phyloP scores from a whole-genome alignment of 768 basidiomycete species.

The Macrolepiota dolichaula region DNA sequence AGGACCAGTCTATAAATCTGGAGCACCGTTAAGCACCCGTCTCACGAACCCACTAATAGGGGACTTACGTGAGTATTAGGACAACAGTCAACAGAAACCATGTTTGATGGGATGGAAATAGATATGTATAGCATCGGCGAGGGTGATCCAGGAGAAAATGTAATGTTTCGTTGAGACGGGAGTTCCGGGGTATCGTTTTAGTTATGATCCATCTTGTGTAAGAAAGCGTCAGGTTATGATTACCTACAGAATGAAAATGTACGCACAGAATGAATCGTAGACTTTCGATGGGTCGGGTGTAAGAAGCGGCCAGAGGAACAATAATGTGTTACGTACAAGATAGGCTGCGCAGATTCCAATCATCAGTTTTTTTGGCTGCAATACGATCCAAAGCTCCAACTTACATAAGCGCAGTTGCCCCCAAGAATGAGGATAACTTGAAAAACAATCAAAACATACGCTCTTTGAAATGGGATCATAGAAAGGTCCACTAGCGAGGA shows the following conservation, averaged over 20 bases:
- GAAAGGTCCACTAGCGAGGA: conserved; percentile 84
- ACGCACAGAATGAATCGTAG: conserved; percentile 81
- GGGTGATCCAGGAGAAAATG: conserved; percentile 95
- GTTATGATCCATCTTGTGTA: conserved; percentile 70
- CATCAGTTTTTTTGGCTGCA: background rate
- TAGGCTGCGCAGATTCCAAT: conserved; percentile 46
- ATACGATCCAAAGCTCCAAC: conserved; percentile 29
- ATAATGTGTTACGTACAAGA: conserved; percentile 61
- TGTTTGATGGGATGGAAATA: conserved; percentile 92
- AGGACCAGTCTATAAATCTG: conserved; percentile 84
- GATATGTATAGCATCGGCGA: conserved; percentile 84
- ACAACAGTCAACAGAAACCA: conserved; percentile 83
- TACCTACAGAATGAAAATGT: background rate
- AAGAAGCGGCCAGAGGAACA: background rate
- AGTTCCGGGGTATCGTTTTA: conserved; percentile 55
- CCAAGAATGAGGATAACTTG: conserved; percentile 78
- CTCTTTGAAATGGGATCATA: conserved; percentile 88
- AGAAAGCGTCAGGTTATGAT: conserved; percentile 9
- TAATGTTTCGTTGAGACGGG: conserved; percentile 72
- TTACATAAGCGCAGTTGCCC: conserved; percentile 91
- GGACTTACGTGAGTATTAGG: conserved; percentile 63
- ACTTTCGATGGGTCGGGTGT: conserved; percentile 31
- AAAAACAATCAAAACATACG: conserved; percentile 75
- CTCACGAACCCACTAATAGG: background rate
- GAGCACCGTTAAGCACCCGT: background rate